Evolutionary conservation across 371 early-diverging fungal species (phyloP).

Genomic region (Rhizoclosmatium hyalinum): DNA sequence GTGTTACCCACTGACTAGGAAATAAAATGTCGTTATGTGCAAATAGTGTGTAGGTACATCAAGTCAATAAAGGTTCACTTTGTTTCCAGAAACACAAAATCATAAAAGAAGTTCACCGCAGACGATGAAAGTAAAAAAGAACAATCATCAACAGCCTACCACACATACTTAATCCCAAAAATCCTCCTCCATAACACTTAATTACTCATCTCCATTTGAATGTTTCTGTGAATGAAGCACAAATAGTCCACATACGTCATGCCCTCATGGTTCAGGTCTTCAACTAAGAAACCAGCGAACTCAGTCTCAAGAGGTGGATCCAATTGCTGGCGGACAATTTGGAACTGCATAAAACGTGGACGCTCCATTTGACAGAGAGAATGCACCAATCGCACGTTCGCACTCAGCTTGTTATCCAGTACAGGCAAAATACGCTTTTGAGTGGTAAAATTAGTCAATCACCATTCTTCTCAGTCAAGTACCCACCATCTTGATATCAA

Average conservation of each 20-base stretch:
- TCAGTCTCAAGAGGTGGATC: constrained; percentile 69
- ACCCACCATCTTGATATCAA: constrained; percentile 75
- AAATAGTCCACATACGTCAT: constrained; percentile 94
- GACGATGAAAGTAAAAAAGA: constrained; percentile 1
- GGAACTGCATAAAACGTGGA: constrained; percentile 52
- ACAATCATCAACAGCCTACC: not conserved
- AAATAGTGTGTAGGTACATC: no score
- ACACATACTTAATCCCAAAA: not conserved
- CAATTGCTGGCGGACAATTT: constrained; percentile 64
- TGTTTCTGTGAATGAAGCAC: constrained; percentile 76
- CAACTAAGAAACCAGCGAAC: constrained; percentile 69
- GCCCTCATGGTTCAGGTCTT: constrained; percentile 83
- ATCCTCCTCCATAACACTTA: constrained; percentile 7
- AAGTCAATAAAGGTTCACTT: no score
- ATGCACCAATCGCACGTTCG: constrained; percentile 70
- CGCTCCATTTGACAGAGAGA: constrained; percentile 61
- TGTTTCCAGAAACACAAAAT: not conserved
- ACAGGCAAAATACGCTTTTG: constrained; percentile 62
- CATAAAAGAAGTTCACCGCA: not conserved
- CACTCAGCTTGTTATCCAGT: constrained; percentile 58
- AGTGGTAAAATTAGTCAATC: not conserved
- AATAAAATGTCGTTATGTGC: no score
- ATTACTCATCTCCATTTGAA: constrained; percentile 36
- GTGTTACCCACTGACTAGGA: no score
- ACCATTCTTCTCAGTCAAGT: not conserved